These are phyloP conservation scores for Monosporascus sp. DNA, from an alignment of 2,329 filamentous ascomycete genomes.

Conservation along the genomic window DNA sequence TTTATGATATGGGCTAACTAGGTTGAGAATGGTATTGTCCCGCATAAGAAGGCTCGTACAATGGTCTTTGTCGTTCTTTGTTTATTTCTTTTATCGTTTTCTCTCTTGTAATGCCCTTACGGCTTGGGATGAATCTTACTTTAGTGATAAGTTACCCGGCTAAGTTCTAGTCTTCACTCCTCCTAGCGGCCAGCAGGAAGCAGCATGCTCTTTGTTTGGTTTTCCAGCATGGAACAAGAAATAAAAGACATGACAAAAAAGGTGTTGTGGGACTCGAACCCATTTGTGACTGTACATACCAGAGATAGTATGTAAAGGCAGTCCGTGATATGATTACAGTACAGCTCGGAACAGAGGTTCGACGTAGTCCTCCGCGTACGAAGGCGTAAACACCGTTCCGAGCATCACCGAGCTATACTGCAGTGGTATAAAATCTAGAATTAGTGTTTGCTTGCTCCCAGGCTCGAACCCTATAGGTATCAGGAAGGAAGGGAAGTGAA, in stretches of 20 bases:
- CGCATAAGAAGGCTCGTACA: no score
- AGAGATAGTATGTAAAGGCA: background rate
- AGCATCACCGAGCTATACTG: conserved; percentile 3
- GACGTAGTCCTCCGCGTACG: conserved; percentile 1
- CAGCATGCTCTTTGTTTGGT: no score
- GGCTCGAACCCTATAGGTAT: background rate
- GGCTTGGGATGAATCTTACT: no score
- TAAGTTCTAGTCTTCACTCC: no score
- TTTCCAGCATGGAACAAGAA: no score
- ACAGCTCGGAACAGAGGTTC: conserved; percentile 6
- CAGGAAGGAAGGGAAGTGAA: background rate
- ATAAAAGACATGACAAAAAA: background rate
- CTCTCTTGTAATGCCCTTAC: no score
- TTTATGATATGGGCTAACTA: no score
- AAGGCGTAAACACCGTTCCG: conserved; percentile 5
- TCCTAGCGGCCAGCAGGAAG: no score
- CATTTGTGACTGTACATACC: conserved; percentile 1
- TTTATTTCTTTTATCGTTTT: no score
- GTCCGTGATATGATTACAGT: conserved; percentile 1
- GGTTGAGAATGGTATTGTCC: no score
- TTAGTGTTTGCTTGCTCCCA: conserved; percentile 2
- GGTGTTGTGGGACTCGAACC: background rate
- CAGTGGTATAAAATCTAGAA: background rate
- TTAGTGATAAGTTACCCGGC: no score
- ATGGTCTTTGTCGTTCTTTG: no score